A percentile compares a stretch with the other conserved stretches of the same genome.
Conservation (phyloP, 805 yeast genomes). For the Candida ovalis region DNA sequence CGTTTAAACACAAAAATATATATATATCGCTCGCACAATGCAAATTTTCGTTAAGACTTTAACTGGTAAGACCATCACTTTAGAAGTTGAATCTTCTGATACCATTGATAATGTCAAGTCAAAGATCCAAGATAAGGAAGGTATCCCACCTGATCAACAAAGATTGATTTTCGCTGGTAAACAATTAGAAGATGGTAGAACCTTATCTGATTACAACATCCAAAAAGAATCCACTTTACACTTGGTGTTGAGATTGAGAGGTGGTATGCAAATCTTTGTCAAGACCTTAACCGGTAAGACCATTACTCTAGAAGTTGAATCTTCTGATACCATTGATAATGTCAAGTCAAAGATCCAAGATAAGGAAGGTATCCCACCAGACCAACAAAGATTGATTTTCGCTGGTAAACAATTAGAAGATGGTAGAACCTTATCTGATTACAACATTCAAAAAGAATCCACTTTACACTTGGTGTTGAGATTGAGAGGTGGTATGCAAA, state of each 20-base stretch:
- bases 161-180: neutral
- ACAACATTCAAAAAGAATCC: conserved; percentile 42
- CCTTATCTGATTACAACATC: conserved; percentile 2
- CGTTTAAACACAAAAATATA: neutral
- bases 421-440: conserved; percentile 94
- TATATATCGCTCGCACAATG: neutral
- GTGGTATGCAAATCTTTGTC: conserved; percentile 82
- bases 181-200: neutral
- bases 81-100: neutral
- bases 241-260: neutral
- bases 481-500: conserved; percentile 52
- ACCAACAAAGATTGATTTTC: conserved; percentile 39
- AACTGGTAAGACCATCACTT: neutral
- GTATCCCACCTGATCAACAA: neutral
- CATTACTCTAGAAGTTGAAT: conserved; percentile 72
- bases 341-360: conserved; percentile 42
- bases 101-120: neutral
- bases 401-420: conserved; percentile 44
- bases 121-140: neutral
- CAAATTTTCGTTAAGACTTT: conserved; percentile 1
- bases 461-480: conserved; percentile 34
- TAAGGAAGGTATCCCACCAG: conserved; percentile 42
- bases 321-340: conserved; percentile 42
- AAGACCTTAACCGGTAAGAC: conserved; percentile 91
- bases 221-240: conserved; percentile 1